Base-by-base conservation (phyloP, 306 rosid genomes). In the Gastrolobium bilobum region DNA sequence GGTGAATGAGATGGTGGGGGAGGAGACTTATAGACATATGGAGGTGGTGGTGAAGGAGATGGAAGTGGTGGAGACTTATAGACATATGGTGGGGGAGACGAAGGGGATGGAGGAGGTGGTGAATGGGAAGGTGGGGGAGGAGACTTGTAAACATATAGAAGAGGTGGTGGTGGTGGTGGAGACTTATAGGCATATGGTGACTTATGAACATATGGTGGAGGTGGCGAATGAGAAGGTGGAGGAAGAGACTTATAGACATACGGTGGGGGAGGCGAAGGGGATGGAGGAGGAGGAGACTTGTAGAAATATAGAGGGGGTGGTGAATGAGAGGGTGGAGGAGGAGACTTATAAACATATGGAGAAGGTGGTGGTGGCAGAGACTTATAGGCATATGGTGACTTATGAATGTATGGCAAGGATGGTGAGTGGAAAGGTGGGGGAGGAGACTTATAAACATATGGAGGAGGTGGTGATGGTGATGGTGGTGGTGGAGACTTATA, bases 41-140 rank as follows among this genome's bases (percentile, higher is more conserved):
- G 77, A 2, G 69, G 69, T 0, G 69, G 34, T 6, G 69, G 48
- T 5, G 50, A 38, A 2, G 13, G 48, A 3, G 69, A 6, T 0
- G 68, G 68, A 4, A 26, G 47, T 1, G 47, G 68, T 0, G 47
- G 68, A 5, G 85, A 67, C 5, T 75, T 67, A 1, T 75, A 58
- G 0, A 75, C 13, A 33, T 75, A 61, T 0, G 80, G 63, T 0
- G 71, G 30, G 0, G 71, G 42, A 0, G 78, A 74, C 3, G 78
- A 59, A 0, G 82, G 72, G 0, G 50, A 44, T 20, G 69, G 73
- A 0, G 83, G 78, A 1, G 85, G 85, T 0, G 84, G 26, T 20
- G 78, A 59, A 0, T 78, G 72, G 0, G 50, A 44, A 13, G 69
- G 73, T 0, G 83, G 78, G 1, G 85, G 85, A 0, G 84, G 83